Conservation (phyloP, 179 eudicot genomes). For the Beta macrorhiza region DNA sequence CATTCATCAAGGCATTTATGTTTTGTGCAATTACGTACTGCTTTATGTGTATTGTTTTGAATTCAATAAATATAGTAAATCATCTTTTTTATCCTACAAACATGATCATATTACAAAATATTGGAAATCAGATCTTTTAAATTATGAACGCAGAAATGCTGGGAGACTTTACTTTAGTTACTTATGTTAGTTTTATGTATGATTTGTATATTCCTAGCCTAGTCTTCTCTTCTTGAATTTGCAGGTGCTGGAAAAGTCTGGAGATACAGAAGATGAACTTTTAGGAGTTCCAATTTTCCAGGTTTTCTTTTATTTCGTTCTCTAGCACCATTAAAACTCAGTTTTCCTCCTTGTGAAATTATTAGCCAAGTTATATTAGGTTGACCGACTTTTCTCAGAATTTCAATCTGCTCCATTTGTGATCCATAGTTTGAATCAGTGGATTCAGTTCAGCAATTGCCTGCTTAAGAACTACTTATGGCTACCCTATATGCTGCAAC, state of each 20-base stretch:
- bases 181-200: neutral
- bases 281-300: constrained; percentile 13
- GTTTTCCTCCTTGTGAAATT: neutral
- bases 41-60: too few relatives aligned
- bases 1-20: too few relatives aligned
- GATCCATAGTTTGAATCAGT: neutral
- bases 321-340: neutral
- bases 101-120: too few relatives aligned
- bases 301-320: constrained; percentile 6
- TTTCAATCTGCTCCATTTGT: neutral
- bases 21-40: too few relatives aligned
- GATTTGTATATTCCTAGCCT: neutral
- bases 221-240: neutral
- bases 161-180: too few relatives aligned
- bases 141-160: too few relatives aligned
- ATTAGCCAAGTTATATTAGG: neutral
- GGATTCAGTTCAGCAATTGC: neutral
- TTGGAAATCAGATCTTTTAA: too few relatives aligned
- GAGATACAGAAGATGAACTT: neutral
- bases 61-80: too few relatives aligned
- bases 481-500: neutral
- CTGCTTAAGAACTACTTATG: neutral
- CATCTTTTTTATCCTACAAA: too few relatives aligned
- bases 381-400: neutral
- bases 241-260: neutral